A percentile compares a stretch with the other conserved stretches of the same genome.
Conservation (phyloP, 306 rosid species). For the Lotus japonicus region DNA sequence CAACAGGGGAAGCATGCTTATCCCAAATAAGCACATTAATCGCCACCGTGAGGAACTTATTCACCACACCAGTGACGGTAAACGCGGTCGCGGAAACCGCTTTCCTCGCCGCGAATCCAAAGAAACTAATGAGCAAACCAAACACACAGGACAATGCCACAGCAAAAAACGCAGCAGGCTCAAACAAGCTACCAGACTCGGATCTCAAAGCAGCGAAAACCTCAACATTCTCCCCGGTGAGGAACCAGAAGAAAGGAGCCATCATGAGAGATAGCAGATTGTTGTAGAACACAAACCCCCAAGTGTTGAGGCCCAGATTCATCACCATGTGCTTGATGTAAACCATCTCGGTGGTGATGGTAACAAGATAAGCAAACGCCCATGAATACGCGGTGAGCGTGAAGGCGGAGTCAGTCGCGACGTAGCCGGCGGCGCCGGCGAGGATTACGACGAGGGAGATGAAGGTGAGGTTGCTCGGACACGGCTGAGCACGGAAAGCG, state of each 20-base stretch:
- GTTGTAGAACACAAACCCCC: slow-evolving; percentile 90
- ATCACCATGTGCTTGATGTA: slow-evolving; percentile 96
- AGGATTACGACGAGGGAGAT: slow-evolving; percentile 63
- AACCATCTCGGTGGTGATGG: slow-evolving; percentile 95
- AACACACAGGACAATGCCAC: slow-evolving; percentile 76
- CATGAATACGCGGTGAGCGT: slow-evolving; percentile 81
- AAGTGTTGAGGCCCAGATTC: slow-evolving; percentile 79
- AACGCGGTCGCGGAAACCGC: slow-evolving; percentile 92
- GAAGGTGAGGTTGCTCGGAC: slow-evolving; percentile 77
- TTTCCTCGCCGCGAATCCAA: slow-evolving; percentile 90
- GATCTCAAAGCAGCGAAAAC: slow-evolving; percentile 58
- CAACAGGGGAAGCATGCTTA: slow-evolving; percentile 87
- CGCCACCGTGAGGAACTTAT: slow-evolving; percentile 88
- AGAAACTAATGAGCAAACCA: slow-evolving; percentile 90
- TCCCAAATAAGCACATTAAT: slow-evolving; percentile 92
- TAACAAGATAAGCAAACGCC: slow-evolving; percentile 88
- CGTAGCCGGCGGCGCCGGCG: slow-evolving; percentile 87
- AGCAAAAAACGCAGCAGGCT: slow-evolving; percentile 44
- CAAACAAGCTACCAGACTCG: slow-evolving; percentile 43
- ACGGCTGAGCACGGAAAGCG: slow-evolving; percentile 58
- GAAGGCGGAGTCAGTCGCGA: slow-evolving; percentile 81
- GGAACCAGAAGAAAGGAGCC: slow-evolving; percentile 79
- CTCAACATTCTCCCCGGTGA: slow-evolving; percentile 73
- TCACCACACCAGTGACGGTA: slow-evolving; percentile 93
- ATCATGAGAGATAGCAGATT: slow-evolving; percentile 71